A percentile compares a stretch with the other conserved stretches of the same genome.
Evolutionary conservation across 768 basidiomycete genomes (phyloP).

Genomic region (Hypholoma fasciculare): DNA sequence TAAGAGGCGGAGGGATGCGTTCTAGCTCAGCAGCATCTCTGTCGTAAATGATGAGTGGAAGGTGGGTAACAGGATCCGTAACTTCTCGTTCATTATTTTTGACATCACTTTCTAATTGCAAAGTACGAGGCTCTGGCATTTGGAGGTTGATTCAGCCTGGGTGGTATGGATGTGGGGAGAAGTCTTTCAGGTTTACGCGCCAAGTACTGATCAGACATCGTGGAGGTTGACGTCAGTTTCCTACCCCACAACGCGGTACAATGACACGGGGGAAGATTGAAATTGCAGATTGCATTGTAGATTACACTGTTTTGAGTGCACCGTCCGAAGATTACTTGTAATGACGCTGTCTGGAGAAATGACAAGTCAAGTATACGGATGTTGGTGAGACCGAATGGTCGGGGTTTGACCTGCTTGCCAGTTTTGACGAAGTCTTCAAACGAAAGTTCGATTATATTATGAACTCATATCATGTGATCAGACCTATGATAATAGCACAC

Average conservation of each 20-base stretch:
- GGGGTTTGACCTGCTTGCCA: no score
- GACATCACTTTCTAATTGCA: neutral
- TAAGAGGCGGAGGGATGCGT: slow-evolving; percentile 28
- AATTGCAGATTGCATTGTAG: no score
- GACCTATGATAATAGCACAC: no score
- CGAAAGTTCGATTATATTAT: no score
- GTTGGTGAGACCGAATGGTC: no score
- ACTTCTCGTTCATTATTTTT: slow-evolving; percentile 22
- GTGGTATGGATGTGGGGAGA: neutral
- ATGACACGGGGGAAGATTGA: no score
- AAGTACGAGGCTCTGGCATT: slow-evolving; percentile 15
- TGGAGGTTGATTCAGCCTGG: neutral
- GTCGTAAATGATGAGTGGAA: slow-evolving; percentile 36
- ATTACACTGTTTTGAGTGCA: no score
- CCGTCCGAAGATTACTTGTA: no score
- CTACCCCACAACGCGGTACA: slow-evolving; percentile 8
- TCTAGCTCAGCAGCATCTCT: slow-evolving; percentile 34
- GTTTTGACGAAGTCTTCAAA: no score
- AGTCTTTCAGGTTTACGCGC: neutral
- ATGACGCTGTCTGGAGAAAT: no score
- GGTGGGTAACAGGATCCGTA: slow-evolving; percentile 42
- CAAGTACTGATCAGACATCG: slow-evolving; percentile 4
- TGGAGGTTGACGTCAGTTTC: slow-evolving; percentile 14
- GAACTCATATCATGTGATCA: no score
- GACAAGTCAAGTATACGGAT: no score